Conservation (phyloP, 306 rosid genomes). For the Cucurbita maxima region DNA sequence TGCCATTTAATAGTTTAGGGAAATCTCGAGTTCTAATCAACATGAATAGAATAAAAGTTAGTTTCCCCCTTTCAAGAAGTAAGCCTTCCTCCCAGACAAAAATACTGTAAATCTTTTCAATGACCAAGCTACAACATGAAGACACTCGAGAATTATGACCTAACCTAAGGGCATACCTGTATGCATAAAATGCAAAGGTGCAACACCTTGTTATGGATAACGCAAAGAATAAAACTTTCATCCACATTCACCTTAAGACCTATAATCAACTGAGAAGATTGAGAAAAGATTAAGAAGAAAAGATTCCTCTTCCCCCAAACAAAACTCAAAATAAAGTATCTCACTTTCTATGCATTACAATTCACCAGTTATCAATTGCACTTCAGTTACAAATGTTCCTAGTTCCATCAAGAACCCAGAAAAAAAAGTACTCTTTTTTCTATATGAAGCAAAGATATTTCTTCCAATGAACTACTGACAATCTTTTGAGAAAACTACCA, state of each 20-base stretch:
- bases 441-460: not conserved
- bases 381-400: not conserved
- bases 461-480: not conserved
- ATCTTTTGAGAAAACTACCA: not conserved
- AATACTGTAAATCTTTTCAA: not conserved
- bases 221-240: not conserved
- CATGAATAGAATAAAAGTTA: not conserved
- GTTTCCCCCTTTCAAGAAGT: not conserved
- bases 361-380: not conserved
- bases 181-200: not conserved
- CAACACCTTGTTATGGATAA: not conserved
- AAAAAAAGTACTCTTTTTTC: not conserved
- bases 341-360: not conserved
- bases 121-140: not conserved
- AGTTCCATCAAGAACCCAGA: not conserved
- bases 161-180: not conserved
- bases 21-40: not conserved
- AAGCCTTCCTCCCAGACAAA: not conserved
- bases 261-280: not conserved
- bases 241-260: not conserved
- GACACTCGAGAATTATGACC: not conserved
- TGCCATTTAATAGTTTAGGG: not conserved
- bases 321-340: not conserved
- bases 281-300: not conserved
- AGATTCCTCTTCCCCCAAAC: not conserved